Base-by-base conservation (phyloP, 2,329 filamentous ascomycete species). In the Calonectria hongkongensis region DNA sequence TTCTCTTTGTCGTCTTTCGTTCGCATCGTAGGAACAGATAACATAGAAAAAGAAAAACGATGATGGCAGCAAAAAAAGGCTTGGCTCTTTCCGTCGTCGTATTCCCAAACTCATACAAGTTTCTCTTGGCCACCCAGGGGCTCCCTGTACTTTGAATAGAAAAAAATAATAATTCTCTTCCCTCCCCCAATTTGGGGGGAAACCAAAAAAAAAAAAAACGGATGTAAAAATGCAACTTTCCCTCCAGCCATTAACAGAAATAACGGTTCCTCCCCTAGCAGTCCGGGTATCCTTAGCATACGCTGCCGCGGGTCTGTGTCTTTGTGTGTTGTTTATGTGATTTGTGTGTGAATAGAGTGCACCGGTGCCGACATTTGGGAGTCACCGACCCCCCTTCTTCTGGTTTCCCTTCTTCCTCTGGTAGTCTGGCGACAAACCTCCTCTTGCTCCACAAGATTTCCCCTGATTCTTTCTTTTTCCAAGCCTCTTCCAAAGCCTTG, bases 261-360 rank as follows among this genome's bases (percentile, higher is more conserved):
- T 43, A 62, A 45, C 54, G 62, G 60, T 16, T 68, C 69, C 36
- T 60, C 21, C 54, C 69, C 36, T 64, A 56, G 69, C 69, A 71
- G 64, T 71, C 48, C 64, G 70, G 70, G 70, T 72, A 72, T 72
- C 70, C 70, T 72, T 48, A 68, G 70, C 70, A 58, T 58, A 66
- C 56, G 67, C 65, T 72, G 65, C 54, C 39, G 58, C 56, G 63
- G 62, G 63, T 43, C 25, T 39, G 39, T 67, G 47, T 67, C 63
- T 66, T 68, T 50, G 51, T 66, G 54, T 64, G 8, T 39, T 33
- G 54, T 58, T 13, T 60, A 28, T 28, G 33, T 58, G 36, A 36
- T 60, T 18, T 39, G 50, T 33, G 28, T 39, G 39, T 41, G 25
- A 62, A 43, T 41, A 18, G 65, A 51, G 65, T 21, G 41, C 39